These are phyloP conservation scores for Houttuynia cordata DNA, from an alignment of 164 flowering plant genomes.

Conservation along the genomic window DNA sequence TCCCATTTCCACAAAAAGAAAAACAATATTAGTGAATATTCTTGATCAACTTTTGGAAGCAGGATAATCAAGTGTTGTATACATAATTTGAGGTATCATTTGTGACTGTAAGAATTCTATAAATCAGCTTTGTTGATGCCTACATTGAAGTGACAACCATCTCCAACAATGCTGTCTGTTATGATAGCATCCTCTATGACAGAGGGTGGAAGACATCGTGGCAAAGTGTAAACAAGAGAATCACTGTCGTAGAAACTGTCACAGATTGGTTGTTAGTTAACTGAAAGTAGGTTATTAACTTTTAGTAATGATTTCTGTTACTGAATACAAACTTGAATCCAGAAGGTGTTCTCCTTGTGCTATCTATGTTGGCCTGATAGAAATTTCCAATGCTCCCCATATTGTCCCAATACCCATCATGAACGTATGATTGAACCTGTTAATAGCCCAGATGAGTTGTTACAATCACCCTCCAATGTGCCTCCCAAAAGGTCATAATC, in stretches of 20 bases:
- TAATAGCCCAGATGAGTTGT: background rate
- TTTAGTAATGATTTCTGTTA: no score
- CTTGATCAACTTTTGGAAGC: no score
- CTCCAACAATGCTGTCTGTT: slow-evolving; percentile 60
- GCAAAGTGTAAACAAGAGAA: slow-evolving; percentile 51
- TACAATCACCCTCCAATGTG: no score
- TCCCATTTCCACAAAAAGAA: background rate
- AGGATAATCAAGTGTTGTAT: no score
- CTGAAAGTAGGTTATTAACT: no score
- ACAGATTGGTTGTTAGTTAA: background rate
- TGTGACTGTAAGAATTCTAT: background rate
- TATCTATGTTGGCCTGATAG: slow-evolving; percentile 66
- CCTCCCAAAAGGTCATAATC: no score
- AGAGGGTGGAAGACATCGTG: slow-evolving; percentile 66
- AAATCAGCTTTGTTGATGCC: slow-evolving; percentile 12
- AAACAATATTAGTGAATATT: background rate
- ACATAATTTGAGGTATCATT: background rate
- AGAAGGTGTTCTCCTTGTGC: slow-evolving; percentile 28
- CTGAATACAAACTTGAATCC: slow-evolving; percentile 36
- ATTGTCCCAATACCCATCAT: slow-evolving; percentile 78
- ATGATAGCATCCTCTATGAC: slow-evolving; percentile 35
- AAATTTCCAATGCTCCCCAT: slow-evolving; percentile 60
- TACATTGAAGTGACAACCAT: slow-evolving; percentile 73
- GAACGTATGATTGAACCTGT: slow-evolving; percentile 42
- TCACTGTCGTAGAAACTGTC: slow-evolving; percentile 55